phyloP scores from a whole-genome alignment of 306 rosid species.

The Herpetospermum pedunculosum region DNA sequence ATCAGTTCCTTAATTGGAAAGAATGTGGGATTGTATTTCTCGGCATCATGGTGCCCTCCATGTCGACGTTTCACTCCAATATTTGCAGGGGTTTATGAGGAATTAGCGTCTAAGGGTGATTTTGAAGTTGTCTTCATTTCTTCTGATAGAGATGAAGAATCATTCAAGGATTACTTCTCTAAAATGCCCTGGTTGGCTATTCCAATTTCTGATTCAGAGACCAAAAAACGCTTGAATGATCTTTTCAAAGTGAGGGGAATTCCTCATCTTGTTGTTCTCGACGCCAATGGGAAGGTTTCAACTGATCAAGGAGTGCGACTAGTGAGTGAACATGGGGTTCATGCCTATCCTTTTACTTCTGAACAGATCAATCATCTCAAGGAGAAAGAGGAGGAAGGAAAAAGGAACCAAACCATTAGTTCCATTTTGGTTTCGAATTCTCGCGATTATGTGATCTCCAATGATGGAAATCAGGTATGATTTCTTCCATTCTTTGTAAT shows the following conservation, averaged over 20 bases:
- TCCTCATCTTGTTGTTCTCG: slow-evolving; percentile 48
- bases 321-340: slow-evolving; percentile 36
- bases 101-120: slow-evolving; percentile 35
- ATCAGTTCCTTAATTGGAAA: slow-evolving; percentile 52
- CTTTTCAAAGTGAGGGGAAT: slow-evolving; percentile 44
- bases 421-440: slow-evolving; percentile 32
- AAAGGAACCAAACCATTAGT: slow-evolving; percentile 40
- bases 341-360: slow-evolving; percentile 45
- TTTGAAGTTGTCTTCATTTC: slow-evolving; percentile 49
- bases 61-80: slow-evolving; percentile 46
- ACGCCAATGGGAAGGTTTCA: slow-evolving; percentile 36
- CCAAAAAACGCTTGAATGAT: slow-evolving; percentile 26
- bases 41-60: slow-evolving; percentile 69
- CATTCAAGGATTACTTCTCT: slow-evolving; percentile 46
- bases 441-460: slow-evolving; percentile 43
- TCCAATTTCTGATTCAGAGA: slow-evolving; percentile 53
- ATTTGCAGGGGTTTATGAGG: slow-evolving; percentile 48
- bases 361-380: slow-evolving; percentile 35
- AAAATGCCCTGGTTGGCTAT: slow-evolving; percentile 80
- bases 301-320: slow-evolving; percentile 28
- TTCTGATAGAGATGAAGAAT: slow-evolving; percentile 41
- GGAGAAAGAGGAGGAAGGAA: slow-evolving; percentile 39
- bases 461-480: slow-evolving; percentile 39
- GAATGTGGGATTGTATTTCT: slow-evolving; percentile 51
- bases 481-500: not conserved